These are phyloP conservation scores for Cordyceps farinosa DNA, from an alignment of 2,329 filamentous ascomycete genomes.

Conservation along the genomic window DNA sequence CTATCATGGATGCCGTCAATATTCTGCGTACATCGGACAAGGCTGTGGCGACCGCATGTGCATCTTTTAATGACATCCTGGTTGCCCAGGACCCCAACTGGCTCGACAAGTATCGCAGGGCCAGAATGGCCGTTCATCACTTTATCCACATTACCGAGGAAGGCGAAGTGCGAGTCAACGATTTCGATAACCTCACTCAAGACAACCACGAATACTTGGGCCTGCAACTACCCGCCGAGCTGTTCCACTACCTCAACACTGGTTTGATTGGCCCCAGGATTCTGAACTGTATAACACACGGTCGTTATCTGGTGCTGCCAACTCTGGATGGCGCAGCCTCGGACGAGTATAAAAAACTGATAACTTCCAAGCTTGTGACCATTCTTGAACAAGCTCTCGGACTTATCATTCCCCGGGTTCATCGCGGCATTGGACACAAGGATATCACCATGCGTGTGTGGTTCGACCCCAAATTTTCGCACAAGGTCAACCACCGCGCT, in stretches of 20 bases:
- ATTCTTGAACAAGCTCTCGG: constrained; percentile 73
- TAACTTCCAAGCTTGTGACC: constrained; percentile 69
- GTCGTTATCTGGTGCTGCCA: constrained; percentile 73
- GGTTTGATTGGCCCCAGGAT: constrained; percentile 77
- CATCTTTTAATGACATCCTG: constrained; percentile 75
- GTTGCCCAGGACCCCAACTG: constrained; percentile 70
- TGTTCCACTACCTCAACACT: constrained; percentile 84
- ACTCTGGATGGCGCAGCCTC: constrained; percentile 81
- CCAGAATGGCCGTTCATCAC: constrained; percentile 80
- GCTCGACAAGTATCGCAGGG: constrained; percentile 81
- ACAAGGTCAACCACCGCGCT: constrained; percentile 61
- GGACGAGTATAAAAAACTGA: constrained; percentile 74
- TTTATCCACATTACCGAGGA: constrained; percentile 75
- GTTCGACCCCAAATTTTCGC: constrained; percentile 70
- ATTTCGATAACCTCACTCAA: constrained; percentile 68
- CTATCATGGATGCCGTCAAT: constrained; percentile 72
- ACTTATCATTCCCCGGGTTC: constrained; percentile 72
- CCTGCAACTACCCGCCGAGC: constrained; percentile 82
- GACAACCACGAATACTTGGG: constrained; percentile 89
- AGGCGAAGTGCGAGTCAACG: constrained; percentile 74
- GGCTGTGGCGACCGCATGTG: constrained; percentile 68
- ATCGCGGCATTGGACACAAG: constrained; percentile 79
- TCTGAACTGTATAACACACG: constrained; percentile 76
- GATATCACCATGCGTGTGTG: constrained; percentile 75
- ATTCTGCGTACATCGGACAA: constrained; percentile 68